Conservation (phyloP, 768 basidiomycete species). For the Strobilomyces dryophilus region DNA sequence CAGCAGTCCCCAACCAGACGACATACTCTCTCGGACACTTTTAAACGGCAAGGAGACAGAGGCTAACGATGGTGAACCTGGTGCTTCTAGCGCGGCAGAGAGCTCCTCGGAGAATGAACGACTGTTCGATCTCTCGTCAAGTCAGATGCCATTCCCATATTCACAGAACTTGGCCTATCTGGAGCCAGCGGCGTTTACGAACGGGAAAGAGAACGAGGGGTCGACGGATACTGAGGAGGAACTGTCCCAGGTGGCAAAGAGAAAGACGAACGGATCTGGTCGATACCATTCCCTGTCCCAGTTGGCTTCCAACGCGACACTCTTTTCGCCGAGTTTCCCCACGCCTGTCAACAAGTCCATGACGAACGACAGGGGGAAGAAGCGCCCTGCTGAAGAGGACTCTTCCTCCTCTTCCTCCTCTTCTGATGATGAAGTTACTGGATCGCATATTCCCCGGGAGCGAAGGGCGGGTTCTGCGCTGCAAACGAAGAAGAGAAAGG, state of each 20-base stretch:
- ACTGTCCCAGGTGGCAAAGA: slow-evolving; percentile 12
- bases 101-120: slow-evolving; percentile 18
- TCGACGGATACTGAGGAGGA: slow-evolving; percentile 22
- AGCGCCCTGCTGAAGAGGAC: slow-evolving; percentile 7
- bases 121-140: slow-evolving; percentile 50
- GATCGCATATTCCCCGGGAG: slow-evolving; percentile 54
- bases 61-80: background rate
- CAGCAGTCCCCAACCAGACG: slow-evolving; percentile 25
- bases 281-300: slow-evolving; percentile 50
- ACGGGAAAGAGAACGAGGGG: slow-evolving; percentile 37
- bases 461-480: slow-evolving; percentile 48
- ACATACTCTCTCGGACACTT: background rate
- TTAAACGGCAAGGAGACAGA: slow-evolving; percentile 11
- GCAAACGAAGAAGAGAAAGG: slow-evolving; percentile 24
- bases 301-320: slow-evolving; percentile 35
- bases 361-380: slow-evolving; percentile 26
- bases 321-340: slow-evolving; percentile 35
- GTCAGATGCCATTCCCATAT: slow-evolving; percentile 51
- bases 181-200: background rate
- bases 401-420: slow-evolving; percentile 37
- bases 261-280: slow-evolving; percentile 8
- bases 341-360: slow-evolving; percentile 30
- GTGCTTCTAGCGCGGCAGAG: background rate
- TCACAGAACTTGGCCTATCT: slow-evolving; percentile 38
- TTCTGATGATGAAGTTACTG: slow-evolving; percentile 26